These are phyloP conservation scores for Neurospora intermedia DNA, from an alignment of 495 filamentous ascomycete species.

Conservation along the genomic window DNA sequence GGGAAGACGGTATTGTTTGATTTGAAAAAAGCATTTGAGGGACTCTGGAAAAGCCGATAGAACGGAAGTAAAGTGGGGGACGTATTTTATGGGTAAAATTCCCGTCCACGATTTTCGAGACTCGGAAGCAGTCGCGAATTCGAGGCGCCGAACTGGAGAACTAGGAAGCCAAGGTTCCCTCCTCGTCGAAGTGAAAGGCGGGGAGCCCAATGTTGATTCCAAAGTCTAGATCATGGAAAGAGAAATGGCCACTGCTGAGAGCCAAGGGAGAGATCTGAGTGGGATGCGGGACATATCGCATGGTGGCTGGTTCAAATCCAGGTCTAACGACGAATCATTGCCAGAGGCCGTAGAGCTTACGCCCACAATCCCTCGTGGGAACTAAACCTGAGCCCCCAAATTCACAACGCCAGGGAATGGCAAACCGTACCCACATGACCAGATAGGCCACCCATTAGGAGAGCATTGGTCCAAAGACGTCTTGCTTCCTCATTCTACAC, in stretches of 20 bases:
- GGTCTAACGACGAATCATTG: neutral
- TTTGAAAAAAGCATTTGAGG: neutral
- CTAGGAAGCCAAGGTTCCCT: constrained; percentile 25
- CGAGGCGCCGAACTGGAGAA: constrained; percentile 12
- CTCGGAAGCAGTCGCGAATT: neutral
- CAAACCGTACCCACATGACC: neutral
- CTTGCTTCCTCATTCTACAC: neutral
- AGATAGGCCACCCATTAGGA: neutral
- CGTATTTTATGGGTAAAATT: neutral
- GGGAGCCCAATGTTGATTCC: constrained; percentile 27
- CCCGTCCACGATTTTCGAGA: neutral
- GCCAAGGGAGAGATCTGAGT: neutral
- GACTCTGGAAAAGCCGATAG: neutral
- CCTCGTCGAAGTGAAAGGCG: constrained; percentile 41
- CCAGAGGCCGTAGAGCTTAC: neutral
- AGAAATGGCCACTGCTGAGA: neutral
- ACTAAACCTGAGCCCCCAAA: neutral
- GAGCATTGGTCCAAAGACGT: neutral
- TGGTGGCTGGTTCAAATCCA: neutral
- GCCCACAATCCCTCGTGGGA: neutral
- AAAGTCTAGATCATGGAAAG: constrained; percentile 65
- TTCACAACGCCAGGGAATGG: neutral
- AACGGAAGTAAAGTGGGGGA: neutral
- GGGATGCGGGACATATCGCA: neutral
- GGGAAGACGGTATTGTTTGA: neutral